Evolutionary conservation across 1,139 yeast species (phyloP), one percentile per base, ranked within the genome.

Genomic region (Diutina sp.): DNA sequence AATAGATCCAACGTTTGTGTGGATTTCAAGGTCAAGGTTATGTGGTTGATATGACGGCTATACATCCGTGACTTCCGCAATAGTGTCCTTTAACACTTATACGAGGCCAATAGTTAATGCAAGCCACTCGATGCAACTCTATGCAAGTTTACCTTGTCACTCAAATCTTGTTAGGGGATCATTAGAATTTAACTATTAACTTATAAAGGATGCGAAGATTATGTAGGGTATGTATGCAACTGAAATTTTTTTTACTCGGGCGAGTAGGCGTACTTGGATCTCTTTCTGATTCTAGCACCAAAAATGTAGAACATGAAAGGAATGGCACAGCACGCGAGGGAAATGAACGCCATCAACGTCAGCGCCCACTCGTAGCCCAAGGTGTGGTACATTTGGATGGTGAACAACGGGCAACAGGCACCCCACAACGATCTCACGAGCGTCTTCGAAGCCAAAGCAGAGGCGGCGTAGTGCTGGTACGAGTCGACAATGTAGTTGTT

Each of bases 381-480:
- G 63, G 78, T 77, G 64, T 83, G 86, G 67, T 85, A 85, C 90
- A 86, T 85, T 68, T 86, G 91, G 56, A 82, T 77, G n/a, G 90
- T 85, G 66, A 85, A 85, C 60, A 85, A 73, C 44, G 89, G 89
- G 63, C 84, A 87, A 60, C 79, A 79, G 3, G 89, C 90, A 68
- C 91, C 90, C 79, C 88, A 85, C 51, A 84, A 70, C 18, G 87
- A 83, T 68, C 90, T 74, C 51, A 83, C 77, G 62, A 84, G 79
- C 1, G 88, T 84, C 67, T 84, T 82, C 1, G 87, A 82, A 28
- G 87, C 87, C 59, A 84, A 72, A 1, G 83, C 88, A 51, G 85
- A 79, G 0, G 89, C 88, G 4, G 89, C 89, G 64, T 81, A 84
- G 65, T 82, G 86, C 63, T 83, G 87, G 64, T 84, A 84, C 0